Conservation (phyloP, 306 rosid genomes). For the Phaseolus lunatus region DNA sequence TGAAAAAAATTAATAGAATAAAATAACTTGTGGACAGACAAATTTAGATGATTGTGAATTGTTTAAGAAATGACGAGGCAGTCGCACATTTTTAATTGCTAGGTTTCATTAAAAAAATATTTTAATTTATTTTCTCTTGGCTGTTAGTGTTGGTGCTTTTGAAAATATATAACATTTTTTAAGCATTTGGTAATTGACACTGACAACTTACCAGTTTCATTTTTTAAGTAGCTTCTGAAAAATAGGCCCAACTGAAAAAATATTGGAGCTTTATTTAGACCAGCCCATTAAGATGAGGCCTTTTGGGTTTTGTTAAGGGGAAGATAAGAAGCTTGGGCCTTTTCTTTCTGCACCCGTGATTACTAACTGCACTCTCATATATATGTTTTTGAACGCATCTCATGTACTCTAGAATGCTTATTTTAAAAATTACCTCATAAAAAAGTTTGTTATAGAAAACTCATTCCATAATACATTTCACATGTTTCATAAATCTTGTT, state of each 20-base stretch:
- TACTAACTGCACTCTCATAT: too few species aligned
- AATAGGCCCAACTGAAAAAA: slow-evolving; percentile 4
- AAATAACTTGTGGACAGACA: not conserved
- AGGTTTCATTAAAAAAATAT: not conserved
- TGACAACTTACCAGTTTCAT: not conserved
- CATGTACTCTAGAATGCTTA: too few species aligned
- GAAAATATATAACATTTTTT: not conserved
- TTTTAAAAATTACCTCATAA: too few species aligned
- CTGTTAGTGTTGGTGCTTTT: not conserved
- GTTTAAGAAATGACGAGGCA: not conserved
- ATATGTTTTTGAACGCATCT: too few species aligned
- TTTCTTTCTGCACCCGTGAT: too few species aligned
- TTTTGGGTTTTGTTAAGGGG: not conserved
- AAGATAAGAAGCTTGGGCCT: too few species aligned
- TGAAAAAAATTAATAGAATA: too few species aligned
- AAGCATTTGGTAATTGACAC: not conserved
- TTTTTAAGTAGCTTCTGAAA: not conserved
- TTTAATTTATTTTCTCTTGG: not conserved
- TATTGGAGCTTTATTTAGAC: not conserved
- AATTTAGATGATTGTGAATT: slow-evolving; percentile 5
- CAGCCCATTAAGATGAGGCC: not conserved
- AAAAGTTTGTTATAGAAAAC: too few species aligned
- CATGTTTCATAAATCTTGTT: too few species aligned
- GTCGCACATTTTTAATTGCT: not conserved
- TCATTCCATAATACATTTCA: too few species aligned